Percentiles rank a stretch among this genome's conserved stretches.
Conservation (phyloP, 1,139 yeast species). For the Ogataea hybrid region DNA sequence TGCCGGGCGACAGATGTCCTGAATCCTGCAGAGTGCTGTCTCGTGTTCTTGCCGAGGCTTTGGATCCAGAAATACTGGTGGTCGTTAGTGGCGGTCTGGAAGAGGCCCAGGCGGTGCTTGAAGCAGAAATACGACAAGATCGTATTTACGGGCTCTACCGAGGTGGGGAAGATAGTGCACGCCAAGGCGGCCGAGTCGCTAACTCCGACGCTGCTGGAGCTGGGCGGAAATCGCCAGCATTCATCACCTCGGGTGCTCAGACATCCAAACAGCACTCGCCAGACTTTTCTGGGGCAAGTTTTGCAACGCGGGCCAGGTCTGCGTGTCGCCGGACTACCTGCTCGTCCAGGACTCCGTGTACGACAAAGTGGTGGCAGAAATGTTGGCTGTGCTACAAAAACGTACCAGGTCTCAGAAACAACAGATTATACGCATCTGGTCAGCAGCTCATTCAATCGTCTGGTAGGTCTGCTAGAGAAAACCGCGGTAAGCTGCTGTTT, state of each 20-base stretch:
- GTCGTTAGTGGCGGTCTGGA: conserved; percentile 73
- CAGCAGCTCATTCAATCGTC: conserved; percentile 55
- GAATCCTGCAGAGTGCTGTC: conserved; percentile 56
- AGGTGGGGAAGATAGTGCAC: conserved; percentile 77
- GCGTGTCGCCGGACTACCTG: conserved; percentile 85
- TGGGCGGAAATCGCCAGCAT: conserved; percentile 91
- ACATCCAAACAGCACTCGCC: conserved; percentile 53
- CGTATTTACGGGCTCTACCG: conserved; percentile 78
- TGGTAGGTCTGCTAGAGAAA: conserved; percentile 43
- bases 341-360: conserved; percentile 60
- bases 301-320: conserved; percentile 85
- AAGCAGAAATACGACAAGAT: conserved; percentile 77
- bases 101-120: conserved; percentile 66
- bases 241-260: conserved; percentile 55
- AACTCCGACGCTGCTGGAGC: conserved; percentile 79
- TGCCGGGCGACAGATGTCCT: conserved; percentile 73
- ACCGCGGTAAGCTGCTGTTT: conserved; percentile 60
- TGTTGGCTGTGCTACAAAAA: conserved; percentile 43
- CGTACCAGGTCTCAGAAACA: conserved; percentile 42
- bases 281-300: conserved; percentile 79
- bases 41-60: conserved; percentile 49
- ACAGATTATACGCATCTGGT: conserved; percentile 61
- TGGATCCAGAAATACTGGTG: conserved; percentile 51
- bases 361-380: conserved; percentile 48
- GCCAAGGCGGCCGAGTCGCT: conserved; percentile 79